Conservation (phyloP, 1,139 yeast genomes). For the Candida neerlandica region DNA sequence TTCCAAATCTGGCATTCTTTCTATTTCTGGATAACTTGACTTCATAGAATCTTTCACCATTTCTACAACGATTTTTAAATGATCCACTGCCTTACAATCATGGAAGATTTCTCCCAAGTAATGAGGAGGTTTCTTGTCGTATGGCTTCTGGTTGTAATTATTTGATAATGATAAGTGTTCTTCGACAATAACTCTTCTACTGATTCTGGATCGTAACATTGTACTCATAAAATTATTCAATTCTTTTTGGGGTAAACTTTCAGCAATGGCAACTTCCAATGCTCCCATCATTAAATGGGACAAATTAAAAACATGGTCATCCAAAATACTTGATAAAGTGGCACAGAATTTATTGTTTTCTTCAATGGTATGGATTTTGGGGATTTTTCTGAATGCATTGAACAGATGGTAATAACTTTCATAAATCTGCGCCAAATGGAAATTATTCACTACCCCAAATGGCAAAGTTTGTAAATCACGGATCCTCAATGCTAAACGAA, state of each 20-base stretch:
- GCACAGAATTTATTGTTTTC: constrained; percentile 76
- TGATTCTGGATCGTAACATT: constrained; percentile 80
- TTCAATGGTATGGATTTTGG: constrained; percentile 63
- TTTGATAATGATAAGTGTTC: constrained; percentile 82
- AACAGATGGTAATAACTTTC: constrained; percentile 88
- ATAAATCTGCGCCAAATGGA: constrained; percentile 82
- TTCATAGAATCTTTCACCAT: constrained; percentile 47
- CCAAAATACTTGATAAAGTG: constrained; percentile 63
- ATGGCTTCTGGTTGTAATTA: constrained; percentile 51
- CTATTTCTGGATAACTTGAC: constrained; percentile 51
- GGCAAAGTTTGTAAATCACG: constrained; percentile 81
- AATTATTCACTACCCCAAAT: constrained; percentile 80
- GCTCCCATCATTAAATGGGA: constrained; percentile 95
- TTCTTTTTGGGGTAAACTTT: constrained; percentile 59
- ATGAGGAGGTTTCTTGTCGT: constrained; percentile 57
- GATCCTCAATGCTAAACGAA: constrained; percentile 78
- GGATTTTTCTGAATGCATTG: constrained; percentile 76
- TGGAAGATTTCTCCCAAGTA: constrained; percentile 88
- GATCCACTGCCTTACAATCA: constrained; percentile 74
- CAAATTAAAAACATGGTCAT: constrained; percentile 75
- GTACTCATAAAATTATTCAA: constrained; percentile 76
- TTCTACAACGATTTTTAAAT: constrained; percentile 56
- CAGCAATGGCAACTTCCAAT: constrained; percentile 71
- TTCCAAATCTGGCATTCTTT: constrained; percentile 71
- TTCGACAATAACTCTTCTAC: constrained; percentile 87